Conservation (phyloP, 1,284 basidiomycete genomes). For the Stereum hirsutum region DNA sequence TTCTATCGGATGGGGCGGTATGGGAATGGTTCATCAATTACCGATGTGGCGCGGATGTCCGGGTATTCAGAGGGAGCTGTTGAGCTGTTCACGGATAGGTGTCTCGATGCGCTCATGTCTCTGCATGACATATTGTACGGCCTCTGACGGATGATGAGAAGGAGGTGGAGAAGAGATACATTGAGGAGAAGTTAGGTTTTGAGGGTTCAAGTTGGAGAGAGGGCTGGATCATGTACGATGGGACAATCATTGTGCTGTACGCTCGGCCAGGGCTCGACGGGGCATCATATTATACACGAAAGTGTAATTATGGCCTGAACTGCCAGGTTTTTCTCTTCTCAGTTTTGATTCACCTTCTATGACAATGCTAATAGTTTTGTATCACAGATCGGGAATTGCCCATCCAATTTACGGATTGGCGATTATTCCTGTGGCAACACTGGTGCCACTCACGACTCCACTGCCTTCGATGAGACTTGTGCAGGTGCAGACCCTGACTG, state of each 20-base stretch:
- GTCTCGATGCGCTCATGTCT: constrained; percentile 21
- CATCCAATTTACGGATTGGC: constrained; percentile 24
- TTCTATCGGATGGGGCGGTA: constrained; percentile 24
- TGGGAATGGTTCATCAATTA: constrained; percentile 25
- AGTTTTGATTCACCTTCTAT: constrained; percentile 3
- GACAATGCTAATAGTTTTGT: constrained; percentile 1
- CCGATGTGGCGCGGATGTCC: constrained; percentile 21
- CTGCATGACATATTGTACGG: constrained; percentile 22
- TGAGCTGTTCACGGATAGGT: constrained; percentile 19
- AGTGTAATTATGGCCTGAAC: constrained; percentile 26
- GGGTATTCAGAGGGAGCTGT: constrained; percentile 24
- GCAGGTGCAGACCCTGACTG: constrained; percentile 18
- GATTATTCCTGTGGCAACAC: constrained; percentile 25
- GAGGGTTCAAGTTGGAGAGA: constrained; percentile 22
- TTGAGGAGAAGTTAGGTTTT: constrained; percentile 22
- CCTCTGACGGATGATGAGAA: constrained; percentile 22
- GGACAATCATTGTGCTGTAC: constrained; percentile 24
- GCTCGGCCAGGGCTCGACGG: constrained; percentile 21
- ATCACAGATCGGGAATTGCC: constrained; percentile 26
- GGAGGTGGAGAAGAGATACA: constrained; percentile 26
- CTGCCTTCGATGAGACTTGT: constrained; percentile 23
- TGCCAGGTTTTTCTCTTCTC: constrained; percentile 17
- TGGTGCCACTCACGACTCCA: constrained; percentile 22
- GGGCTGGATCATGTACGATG: constrained; percentile 27
- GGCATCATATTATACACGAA: constrained; percentile 25